Evolutionary conservation across 768 basidiomycete genomes (phyloP), one percentile per base, ranked within the genome.

Genomic region (Harrya chromipes): DNA sequence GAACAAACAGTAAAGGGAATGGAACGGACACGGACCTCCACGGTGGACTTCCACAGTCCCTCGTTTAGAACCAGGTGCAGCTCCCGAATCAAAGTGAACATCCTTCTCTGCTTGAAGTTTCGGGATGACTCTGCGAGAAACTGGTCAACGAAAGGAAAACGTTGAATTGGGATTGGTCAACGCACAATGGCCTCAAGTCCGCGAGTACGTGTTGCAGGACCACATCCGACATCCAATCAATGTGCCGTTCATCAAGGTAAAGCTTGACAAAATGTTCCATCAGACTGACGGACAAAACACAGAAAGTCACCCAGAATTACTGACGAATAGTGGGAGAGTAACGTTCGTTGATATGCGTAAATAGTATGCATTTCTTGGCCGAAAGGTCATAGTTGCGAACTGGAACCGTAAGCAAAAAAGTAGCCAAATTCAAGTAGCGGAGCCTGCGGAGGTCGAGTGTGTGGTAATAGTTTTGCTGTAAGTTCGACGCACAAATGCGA

Each of bases 171-270:
- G 23, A 48, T 39, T n/a, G n/a, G 50, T 36, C 48, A 14, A 58
- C 74, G 44, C 34, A 82, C 90, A 84, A 72, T 50, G 87, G 85
- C 55, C 87, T 78, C 40, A 97, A 67, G 65, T 92, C 90, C 10
- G 80, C 77, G 2, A 97, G 75, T 16, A 95, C 88, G 58, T 83
- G 80, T 60, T 93, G 91, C 3, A 95, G 72, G 36, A 87, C 75
- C 21, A 68, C 58, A 58, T 95, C 92, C 6, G 86, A 83, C 92
- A 97, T 95, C 94, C 94, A 97, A 47, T 83, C 76, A 14, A 89
- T 68, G 72, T 97, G 94, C 11, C 82, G 79, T 55, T 90, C 90
- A 62, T 97, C 94, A 24, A 97, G 80, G 67, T 94, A 94, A 4
- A 94, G 70, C 85, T 87, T 53, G 45, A 31, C 8, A 43, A 40